Evolutionary conservation across 768 basidiomycete species (phyloP), one percentile per base, ranked within the genome.

Genomic region (Tylopilus felleus): DNA sequence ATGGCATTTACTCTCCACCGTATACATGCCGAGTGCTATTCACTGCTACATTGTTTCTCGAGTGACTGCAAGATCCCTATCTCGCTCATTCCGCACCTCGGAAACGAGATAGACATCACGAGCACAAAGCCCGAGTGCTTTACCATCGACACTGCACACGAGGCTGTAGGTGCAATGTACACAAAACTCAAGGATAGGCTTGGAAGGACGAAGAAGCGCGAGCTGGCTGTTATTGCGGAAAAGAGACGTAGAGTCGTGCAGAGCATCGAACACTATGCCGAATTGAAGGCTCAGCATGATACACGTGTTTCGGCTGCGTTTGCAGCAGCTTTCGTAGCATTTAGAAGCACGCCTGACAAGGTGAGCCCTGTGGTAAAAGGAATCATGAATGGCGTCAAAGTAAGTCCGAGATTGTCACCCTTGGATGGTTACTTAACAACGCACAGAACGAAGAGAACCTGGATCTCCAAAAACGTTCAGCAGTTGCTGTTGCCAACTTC

Each of bases 321-420:
- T 63, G 93, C 95, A 8, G 88, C 91, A 2, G 93, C 95, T 0
- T 88, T 94, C 59, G 87, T 99, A 13, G 88, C 93, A 8, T 84
- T 98, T 59, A 80, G 82, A 65, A 83, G 83, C 31, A 84, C 92
- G 12, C 96, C 97, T 0, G 84, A 93, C 56, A 98, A 97, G 73
- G 86, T 98, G 57, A 96, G 92, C 61, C 95, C 97, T 0, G 85
- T 99, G 45, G 93, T 99, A 41, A 94, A 95, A 69, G 93, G 91
- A 22, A 86, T 98, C 52, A 98, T 98, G 90, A 96, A 93, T 53
- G 92, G 94, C 22, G 87, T 98, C 76, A 98, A 97, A 83, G 95
- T 92, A 49, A 40, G 80, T 53, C 38, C 8, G 19, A 43, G 45
- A 50, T 31, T n/a, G 17, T 40, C 35, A 46, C 9, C 29, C 8